Evolutionary conservation across 2,329 filamentous ascomycete genomes (phyloP).

Genomic region (Sclerotinia nivalis): DNA sequence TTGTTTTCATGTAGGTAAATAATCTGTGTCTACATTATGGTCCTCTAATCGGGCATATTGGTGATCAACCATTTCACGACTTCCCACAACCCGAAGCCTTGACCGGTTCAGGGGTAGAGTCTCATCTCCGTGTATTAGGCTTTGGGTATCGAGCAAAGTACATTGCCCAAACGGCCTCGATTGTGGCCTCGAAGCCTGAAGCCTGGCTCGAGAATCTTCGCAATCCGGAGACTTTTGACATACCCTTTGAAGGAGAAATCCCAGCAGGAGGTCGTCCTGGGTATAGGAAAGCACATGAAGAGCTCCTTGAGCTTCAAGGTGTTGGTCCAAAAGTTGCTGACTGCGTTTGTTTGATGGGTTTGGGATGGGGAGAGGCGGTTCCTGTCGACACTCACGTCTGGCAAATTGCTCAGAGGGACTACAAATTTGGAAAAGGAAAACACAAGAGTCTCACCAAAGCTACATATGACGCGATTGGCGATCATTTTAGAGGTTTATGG

Average conservation of each 20-base stretch:
- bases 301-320: constrained; percentile 76
- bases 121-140: constrained; percentile 75
- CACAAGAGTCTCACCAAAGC: constrained; percentile 83
- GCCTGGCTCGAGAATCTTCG: constrained; percentile 77
- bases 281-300: constrained; percentile 80
- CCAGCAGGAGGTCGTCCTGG: constrained; percentile 50
- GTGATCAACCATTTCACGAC: constrained; percentile 75
- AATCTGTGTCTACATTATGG: constrained; percentile 90
- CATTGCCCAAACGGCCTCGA: constrained; percentile 79
- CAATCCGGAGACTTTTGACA: constrained; percentile 80
- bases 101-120: constrained; percentile 73
- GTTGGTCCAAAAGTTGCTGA: constrained; percentile 97
- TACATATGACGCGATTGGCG: constrained; percentile 86
- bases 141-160: constrained; percentile 97
- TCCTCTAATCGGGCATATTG: constrained; percentile 68
- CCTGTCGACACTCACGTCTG: constrained; percentile 98
- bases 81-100: constrained; percentile 78
- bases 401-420: constrained; percentile 97
- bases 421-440: constrained; percentile 83
- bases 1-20: constrained; percentile 56
- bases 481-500: constrained; percentile 88
- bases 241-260: constrained; percentile 53
- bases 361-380: constrained; percentile 93
- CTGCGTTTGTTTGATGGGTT: constrained; percentile 92
- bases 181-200: constrained; percentile 65